Conservation (phyloP, 352 stramenopile species). For the Phytopythium delawarense region DNA sequence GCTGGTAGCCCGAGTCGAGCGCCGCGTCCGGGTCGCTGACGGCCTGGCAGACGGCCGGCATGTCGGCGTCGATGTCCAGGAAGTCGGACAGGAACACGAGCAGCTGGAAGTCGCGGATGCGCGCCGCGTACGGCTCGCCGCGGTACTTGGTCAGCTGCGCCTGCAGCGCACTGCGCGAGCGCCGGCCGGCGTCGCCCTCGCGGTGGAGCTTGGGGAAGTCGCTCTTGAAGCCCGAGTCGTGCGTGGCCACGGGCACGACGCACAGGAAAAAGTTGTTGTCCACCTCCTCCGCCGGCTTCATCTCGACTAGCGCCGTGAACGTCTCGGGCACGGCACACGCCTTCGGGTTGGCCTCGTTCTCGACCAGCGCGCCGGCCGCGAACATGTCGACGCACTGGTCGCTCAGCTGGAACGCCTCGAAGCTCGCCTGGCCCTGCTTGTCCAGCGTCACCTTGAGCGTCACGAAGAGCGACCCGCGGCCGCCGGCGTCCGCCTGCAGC, state of each 20-base stretch:
- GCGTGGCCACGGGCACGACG: constrained; percentile 94
- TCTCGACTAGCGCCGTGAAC: constrained; percentile 97
- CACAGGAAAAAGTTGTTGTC: constrained; percentile 99
- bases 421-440: constrained; percentile 91
- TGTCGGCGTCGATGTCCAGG: constrained; percentile 89
- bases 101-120: constrained; percentile 96
- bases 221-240: constrained; percentile 90
- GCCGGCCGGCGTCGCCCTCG: constrained; percentile 51
- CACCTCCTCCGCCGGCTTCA: constrained; percentile 87
- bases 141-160: constrained; percentile 81
- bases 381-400: constrained; percentile 99
- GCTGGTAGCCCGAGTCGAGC: constrained; percentile 94
- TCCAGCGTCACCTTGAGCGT: constrained; percentile 95
- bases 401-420: constrained; percentile 97
- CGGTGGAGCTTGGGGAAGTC: constrained; percentile 95
- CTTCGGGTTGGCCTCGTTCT: constrained; percentile 88
- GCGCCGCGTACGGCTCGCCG: constrained; percentile 72
- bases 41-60: constrained; percentile 91
- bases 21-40: constrained; percentile 84
- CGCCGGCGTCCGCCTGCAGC: constrained; percentile 93
- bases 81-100: constrained; percentile 94
- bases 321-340: constrained; percentile 92
- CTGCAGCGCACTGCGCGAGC: constrained; percentile 91
- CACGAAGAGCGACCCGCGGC: constrained; percentile 94
- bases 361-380: constrained; percentile 89